Evolutionary conservation across 1,139 yeast species (phyloP), one percentile per base, ranked within the genome.

Genomic region (Geotrichum candidum): DNA sequence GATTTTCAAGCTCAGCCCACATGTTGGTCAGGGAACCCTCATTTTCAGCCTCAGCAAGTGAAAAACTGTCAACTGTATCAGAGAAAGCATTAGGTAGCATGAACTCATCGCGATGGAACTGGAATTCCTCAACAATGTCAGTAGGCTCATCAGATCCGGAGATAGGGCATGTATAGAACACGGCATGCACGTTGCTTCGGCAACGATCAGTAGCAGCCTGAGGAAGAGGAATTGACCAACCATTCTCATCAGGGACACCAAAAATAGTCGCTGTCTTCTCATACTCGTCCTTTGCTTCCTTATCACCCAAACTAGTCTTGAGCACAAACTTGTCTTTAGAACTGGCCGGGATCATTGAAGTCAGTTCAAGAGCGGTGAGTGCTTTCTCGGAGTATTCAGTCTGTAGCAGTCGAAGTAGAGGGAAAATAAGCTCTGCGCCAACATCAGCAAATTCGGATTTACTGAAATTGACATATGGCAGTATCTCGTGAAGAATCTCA

Each of bases 221-320:
- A 0, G 98, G 97, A 94, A 89, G 88, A 1, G 98, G 96, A 57
- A 95, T 86, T 0, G 97, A 87, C 99, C 99, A 95, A 0, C 99
- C 99, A 71, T 87, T 86, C n/a, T 90, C 96, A 64, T 91, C 97
- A 0, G 99, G 99, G 27, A 92, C 86, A 18, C 99, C 99, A 78
- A 91, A 95, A 61, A 94, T 77, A 0, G 97, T 90, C 0, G 96
- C 94, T 1, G 96, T 87, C 67, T 84, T 85, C 67, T 89, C 97
- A 69, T 87, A 88, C 68, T 90, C 96, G 66, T 88, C 89, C 68
- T 87, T 84, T 69, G 88, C 79, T 2, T 90, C 83, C 22, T 87
- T 79, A 68, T 89, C 90, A 13, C 98, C 97, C 70, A 94, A 81
- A 69, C 96, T 88, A 87, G 94, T 89, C 71, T 97, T 81, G 68